Conservation (phyloP, 176 grass and related monocot genomes). For the Stipa capillata region DNA sequence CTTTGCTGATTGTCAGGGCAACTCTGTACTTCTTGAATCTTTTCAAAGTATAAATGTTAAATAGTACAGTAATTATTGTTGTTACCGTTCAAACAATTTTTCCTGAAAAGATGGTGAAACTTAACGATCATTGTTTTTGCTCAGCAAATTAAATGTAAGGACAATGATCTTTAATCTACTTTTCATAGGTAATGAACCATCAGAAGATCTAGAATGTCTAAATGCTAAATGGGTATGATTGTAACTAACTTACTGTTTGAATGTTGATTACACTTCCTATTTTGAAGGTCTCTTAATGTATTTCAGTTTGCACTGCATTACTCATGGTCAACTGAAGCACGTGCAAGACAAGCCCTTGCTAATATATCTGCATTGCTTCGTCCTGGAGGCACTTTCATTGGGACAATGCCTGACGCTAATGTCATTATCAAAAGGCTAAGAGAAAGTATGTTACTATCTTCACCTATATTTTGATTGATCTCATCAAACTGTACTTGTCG, state of each 20-base stretch:
- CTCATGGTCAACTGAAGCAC: conserved; percentile 93
- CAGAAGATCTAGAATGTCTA: background rate
- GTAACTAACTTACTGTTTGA: background rate
- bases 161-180: background rate
- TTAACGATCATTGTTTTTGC: background rate
- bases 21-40: background rate
- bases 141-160: background rate
- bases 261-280: conserved; percentile 4
- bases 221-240: background rate
- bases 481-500: background rate
- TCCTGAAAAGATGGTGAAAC: background rate
- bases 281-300: background rate
- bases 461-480: conserved; percentile 12
- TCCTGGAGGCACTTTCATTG: conserved; percentile 85
- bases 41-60: background rate
- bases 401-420: conserved; percentile 93
- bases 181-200: background rate
- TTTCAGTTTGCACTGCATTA: conserved; percentile 96
- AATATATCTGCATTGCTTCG: conserved; percentile 90
- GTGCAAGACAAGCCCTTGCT: conserved; percentile 78
- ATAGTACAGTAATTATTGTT: background rate
- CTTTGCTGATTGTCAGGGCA: background rate
- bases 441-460: conserved; percentile 43
- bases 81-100: background rate
- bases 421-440: conserved; percentile 91